Evolutionary conservation across 2,329 filamentous ascomycete genomes (phyloP), one percentile per base, ranked within the genome.

Genomic region (Paecilomyces sp.): DNA sequence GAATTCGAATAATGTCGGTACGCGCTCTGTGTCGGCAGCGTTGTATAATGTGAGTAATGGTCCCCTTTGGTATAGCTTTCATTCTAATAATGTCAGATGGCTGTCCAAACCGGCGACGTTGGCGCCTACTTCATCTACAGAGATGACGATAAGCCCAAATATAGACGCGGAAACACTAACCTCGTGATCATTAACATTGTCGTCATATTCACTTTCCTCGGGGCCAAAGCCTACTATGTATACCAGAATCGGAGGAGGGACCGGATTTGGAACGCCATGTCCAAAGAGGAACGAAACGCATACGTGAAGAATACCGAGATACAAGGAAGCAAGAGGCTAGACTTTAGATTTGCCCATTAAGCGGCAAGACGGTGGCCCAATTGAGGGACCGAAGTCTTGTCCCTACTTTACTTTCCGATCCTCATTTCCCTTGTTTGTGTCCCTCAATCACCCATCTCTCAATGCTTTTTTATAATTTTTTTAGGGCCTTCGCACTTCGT

Each of bases 101-200:
- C 63, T 13, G 71, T 74, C 9, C 73, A 75, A 61, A 41, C 65
- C 2, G 66, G 65, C 7, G 71, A 65, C 59, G 66, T 75, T 55
- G 66, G 72, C 55, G 62, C 62, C 1, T 68, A 66, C n/a, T 80
- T 82, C 62, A 79, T 83, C 60, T 83, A 82, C 65, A 76, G 80
- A 22, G 70, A 79, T 13, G 78, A 79, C 64, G 83, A 85, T 59
- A 70, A 71, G 1, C 82, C 82, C 0, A 80, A 79, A 64, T 85
- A 84, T 68, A 78, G 80, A 61, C 72, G 67, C 12, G 83, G 83
- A 8, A 85, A 85, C 69, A 79, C 73, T 1, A 76, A 82, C 9
- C 72, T 83, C 52, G 72, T 85, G 12, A 77, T 75, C 0, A 79
- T 85, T 28, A 76, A 78, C 25, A 71, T 76, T 0, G 70, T 84